phyloP scores from a whole-genome alignment of 176 grass and related monocot species.

The Zea mays region Zm-B73-REFERENCE-NAM-5.0 NC_050096.1:251013501-251014000 shows the following conservation, averaged over 20 bases:
- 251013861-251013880: slow-evolving; percentile 41
- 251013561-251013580: not conserved
- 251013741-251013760: slow-evolving; percentile 46
- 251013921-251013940: slow-evolving; percentile 52
- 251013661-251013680: slow-evolving; percentile 41
- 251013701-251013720: slow-evolving; percentile 21
- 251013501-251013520: slow-evolving; percentile 23
- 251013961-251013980: slow-evolving; percentile 39
- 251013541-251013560: not conserved
- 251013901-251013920: slow-evolving; percentile 41
- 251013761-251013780: slow-evolving; percentile 43
- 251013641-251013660: slow-evolving; percentile 48
- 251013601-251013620: not conserved
- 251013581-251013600: not conserved
- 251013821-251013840: slow-evolving; percentile 64
- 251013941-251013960: slow-evolving; percentile 60
- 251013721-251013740: slow-evolving; percentile 46
- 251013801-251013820: slow-evolving; percentile 32
- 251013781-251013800: slow-evolving; percentile 47
- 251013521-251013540: not conserved
- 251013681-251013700: slow-evolving; percentile 40
- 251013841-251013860: slow-evolving; percentile 50
- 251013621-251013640: not conserved
- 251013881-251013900: slow-evolving; percentile 45
- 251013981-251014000: slow-evolving; percentile 39